Evolutionary conservation across 805 yeast genomes (phyloP).

Genomic region (Geotrichum ghanense): DNA sequence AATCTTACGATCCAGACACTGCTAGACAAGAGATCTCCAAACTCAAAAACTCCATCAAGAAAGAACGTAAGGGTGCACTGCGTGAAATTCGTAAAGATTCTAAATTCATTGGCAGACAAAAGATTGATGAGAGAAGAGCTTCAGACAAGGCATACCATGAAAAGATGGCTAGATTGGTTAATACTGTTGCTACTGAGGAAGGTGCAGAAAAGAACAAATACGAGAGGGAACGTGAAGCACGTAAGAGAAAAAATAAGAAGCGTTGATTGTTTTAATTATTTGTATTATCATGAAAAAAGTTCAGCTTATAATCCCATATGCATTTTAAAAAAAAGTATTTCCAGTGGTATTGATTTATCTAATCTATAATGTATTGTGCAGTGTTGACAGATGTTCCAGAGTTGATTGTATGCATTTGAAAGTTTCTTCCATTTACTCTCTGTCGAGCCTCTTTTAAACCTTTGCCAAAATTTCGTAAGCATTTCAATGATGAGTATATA

Average conservation of each 20-base stretch:
- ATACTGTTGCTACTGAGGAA: conserved; percentile 83
- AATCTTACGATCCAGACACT: conserved; percentile 75
- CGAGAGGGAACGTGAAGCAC: conserved; percentile 68
- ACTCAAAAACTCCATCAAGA: conserved; percentile 75
- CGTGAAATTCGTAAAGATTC: conserved; percentile 87
- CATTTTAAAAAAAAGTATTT: too few species aligned
- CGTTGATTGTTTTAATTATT: not conserved
- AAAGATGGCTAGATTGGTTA: conserved; percentile 78
- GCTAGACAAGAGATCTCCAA: conserved; percentile 75
- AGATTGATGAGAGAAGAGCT: conserved; percentile 63
- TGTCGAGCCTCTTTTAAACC: conserved; percentile 18
- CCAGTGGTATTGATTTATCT: too few species aligned
- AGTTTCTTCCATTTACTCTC: conserved; percentile 1
- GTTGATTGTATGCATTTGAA: not conserved
- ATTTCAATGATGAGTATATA: conserved; percentile 20
- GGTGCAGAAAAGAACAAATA: conserved; percentile 91
- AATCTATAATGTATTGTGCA: too few species aligned
- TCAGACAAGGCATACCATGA: conserved; percentile 72
- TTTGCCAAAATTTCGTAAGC: conserved; percentile 20
- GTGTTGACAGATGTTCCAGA: too few species aligned
- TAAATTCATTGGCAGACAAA: conserved; percentile 77
- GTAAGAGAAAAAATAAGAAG: conserved; percentile 34
- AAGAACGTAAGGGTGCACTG: conserved; percentile 78
- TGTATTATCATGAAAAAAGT: not conserved
- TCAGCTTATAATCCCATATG: too few species aligned